Conservation (phyloP, 768 basidiomycete species). For the Boletellus emodensis region DNA sequence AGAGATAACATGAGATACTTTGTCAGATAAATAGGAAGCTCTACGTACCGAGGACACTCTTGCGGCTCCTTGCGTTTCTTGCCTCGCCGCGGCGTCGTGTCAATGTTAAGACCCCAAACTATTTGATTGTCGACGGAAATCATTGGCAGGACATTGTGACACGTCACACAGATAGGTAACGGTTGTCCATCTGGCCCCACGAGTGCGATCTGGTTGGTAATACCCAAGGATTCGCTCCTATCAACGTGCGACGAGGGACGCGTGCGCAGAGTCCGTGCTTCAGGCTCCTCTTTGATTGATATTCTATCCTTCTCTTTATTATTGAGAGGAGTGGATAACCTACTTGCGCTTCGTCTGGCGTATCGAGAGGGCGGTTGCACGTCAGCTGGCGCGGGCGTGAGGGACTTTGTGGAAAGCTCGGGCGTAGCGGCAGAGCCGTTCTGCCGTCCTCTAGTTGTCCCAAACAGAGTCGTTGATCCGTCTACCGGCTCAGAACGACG, state of each 20-base stretch:
- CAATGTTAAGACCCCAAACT: constrained; percentile 65
- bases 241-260: constrained; percentile 39
- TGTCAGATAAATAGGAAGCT: constrained; percentile 22
- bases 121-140: constrained; percentile 72
- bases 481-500: constrained; percentile 27
- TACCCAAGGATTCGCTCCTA: constrained; percentile 36
- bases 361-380: constrained; percentile 26
- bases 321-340: constrained; percentile 28
- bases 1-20: constrained; percentile 13
- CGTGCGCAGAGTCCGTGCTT: constrained; percentile 48
- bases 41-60: constrained; percentile 68
- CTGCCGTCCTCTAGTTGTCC: constrained; percentile 56
- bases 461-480: constrained; percentile 37
- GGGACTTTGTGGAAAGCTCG: constrained; percentile 41
- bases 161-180: constrained; percentile 69
- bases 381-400: constrained; percentile 32
- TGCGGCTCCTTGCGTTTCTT: constrained; percentile 60
- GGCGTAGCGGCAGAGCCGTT: constrained; percentile 46
- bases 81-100: constrained; percentile 40
- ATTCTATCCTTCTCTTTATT: constrained; percentile 38
- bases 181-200: constrained; percentile 63
- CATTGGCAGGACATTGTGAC: constrained; percentile 66
- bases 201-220: constrained; percentile 42
- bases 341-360: constrained; percentile 29
- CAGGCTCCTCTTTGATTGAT: constrained; percentile 46